Conservation (phyloP, 2,329 filamentous ascomycete genomes). For the Colletotrichum tanaceti region DNA sequence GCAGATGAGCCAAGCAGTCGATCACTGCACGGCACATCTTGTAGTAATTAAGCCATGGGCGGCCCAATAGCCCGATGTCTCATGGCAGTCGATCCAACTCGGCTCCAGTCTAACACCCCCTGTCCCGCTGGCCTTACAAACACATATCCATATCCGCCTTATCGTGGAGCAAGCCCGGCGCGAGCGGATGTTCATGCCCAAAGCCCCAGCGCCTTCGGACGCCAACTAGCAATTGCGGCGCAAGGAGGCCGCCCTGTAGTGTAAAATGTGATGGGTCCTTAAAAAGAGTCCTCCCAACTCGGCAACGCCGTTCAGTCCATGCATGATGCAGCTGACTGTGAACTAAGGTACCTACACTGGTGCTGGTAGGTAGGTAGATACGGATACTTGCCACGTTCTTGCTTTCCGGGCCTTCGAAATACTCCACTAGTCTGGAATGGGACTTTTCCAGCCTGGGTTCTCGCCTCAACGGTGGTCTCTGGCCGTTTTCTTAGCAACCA, state of each 20-base stretch:
- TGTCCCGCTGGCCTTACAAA: constrained; percentile 23
- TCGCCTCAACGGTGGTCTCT: not conserved
- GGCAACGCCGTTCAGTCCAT: constrained; percentile 22
- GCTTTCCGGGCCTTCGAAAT: not conserved
- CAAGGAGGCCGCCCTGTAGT: constrained; percentile 36
- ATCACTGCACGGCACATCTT: constrained; percentile 12
- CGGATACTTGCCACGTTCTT: too few species aligned
- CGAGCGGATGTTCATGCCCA: constrained; percentile 26
- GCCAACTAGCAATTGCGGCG: constrained; percentile 1
- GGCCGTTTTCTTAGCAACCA: not conserved
- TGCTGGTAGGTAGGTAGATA: too few species aligned
- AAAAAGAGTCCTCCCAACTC: constrained; percentile 5
- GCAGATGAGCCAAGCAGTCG: constrained; percentile 3
- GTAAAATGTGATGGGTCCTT: not conserved
- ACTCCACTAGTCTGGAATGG: not conserved
- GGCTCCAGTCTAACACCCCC: constrained; percentile 11
- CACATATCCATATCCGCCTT: not conserved
- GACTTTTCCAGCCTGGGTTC: not conserved
- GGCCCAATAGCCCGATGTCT: not conserved
- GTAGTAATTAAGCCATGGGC: too few species aligned
- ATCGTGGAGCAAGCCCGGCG: constrained; percentile 20
- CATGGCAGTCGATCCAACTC: constrained; percentile 14
- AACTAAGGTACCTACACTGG: too few species aligned
- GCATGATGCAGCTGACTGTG: too few species aligned
- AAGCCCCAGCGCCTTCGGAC: constrained; percentile 25